Base-by-base conservation (phyloP, 176 grass and related monocot species). In the maize (Zea mays) region DNA sequence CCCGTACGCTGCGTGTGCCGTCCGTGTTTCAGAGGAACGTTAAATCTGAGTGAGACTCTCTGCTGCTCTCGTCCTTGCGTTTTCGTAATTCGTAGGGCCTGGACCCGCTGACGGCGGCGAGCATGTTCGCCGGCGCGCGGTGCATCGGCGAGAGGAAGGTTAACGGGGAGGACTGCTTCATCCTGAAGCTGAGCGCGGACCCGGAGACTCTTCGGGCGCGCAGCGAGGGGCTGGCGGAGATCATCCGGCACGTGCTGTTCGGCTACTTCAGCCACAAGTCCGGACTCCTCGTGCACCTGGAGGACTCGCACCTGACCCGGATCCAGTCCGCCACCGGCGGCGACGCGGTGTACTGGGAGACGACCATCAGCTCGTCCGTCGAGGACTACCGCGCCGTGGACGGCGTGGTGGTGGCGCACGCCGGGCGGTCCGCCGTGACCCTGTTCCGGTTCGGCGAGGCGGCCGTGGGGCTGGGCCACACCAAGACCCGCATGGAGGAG, bases 141-240 rank as follows among this genome's bases (percentile, higher is more conserved):
- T 95, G 92, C 86, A 95, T 95, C 8, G 92, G 92, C 0, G 92
- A 95, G 87, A 89, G 85, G 79, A 95, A 91, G 82, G 86, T 95
- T 65, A 87, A 95, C 33, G 89, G 86, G 27, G 92, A 95, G 51
- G 92, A 95, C 75, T 95, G 92, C 78, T 95, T 95, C 74, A 87
- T 95, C 57, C 84, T 95, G 81, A 95, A 92, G 85, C 84, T 95
- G 42, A 91, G 86, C 52, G 82, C 92, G 2, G 92, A 95, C 51
- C 86, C 89, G 65, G 83, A 89, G 79, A 95, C 92, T 4, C 89
- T 95, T 39, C 89, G 87, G 73, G 84, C 81, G 0, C 89, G 92
- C 52, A 95, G 92, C 13, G 92, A 91, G 82, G 89, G 92, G 49
- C 89, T 88, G 45, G 92, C 92, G 0, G 92, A 95, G 72, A 92